Evolutionary conservation across 192 early-diverging fungal species (phyloP).

Genomic region (Backusella psychrophila): DNA sequence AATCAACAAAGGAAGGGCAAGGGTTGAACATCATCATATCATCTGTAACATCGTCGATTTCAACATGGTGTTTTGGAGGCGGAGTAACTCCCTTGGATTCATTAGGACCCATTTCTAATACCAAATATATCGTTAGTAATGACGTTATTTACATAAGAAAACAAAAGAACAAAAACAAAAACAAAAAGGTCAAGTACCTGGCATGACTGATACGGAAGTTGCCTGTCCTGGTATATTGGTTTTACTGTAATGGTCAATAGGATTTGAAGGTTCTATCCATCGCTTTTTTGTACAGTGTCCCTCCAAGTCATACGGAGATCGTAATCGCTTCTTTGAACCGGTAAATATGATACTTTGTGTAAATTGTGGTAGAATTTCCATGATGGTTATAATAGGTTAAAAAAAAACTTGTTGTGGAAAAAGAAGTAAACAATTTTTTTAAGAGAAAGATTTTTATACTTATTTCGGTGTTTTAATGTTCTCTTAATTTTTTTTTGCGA

Average conservation of each 20-base stretch:
- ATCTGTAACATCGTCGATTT: slow-evolving; percentile 10
- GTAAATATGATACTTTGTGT: background rate
- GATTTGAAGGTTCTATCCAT: background rate
- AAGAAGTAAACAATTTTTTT: background rate
- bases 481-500: background rate
- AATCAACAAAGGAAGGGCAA: background rate
- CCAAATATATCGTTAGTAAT: background rate
- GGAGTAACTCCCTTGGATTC: background rate
- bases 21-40: background rate
- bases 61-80: background rate
- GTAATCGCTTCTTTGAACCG: background rate
- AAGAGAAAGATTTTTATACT: background rate
- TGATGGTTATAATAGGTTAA: background rate
- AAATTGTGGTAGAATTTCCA: background rate
- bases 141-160: background rate
- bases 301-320: background rate
- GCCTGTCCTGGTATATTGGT: background rate
- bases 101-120: background rate
- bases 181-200: background rate
- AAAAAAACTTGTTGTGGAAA: background rate
- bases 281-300: background rate
- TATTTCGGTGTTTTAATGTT: background rate
- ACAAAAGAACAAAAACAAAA: background rate
- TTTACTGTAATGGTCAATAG: background rate
- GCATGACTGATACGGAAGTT: background rate